Conservation (phyloP, 805 yeast genomes). For the Kluyveromyces aestuarii region DNA sequence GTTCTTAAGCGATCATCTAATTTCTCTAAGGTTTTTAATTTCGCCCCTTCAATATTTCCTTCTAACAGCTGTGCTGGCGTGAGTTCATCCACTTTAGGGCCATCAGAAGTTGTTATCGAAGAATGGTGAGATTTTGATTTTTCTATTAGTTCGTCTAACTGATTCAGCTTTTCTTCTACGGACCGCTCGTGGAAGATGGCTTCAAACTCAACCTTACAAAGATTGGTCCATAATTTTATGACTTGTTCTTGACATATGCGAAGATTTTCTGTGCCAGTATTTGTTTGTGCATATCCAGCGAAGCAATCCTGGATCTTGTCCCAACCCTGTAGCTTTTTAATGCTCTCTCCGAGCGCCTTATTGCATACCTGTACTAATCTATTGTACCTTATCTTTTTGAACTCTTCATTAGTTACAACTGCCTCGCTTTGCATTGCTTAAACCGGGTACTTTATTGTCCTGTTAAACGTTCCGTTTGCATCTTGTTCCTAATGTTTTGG, state of each 20-base stretch:
- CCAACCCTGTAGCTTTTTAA: constrained; percentile 36
- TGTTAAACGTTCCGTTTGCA: too few species aligned
- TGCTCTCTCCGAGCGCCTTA: constrained; percentile 46
- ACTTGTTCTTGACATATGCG: constrained; percentile 45
- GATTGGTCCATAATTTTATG: constrained; percentile 40
- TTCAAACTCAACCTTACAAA: constrained; percentile 44
- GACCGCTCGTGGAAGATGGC: constrained; percentile 41
- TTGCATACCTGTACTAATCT: constrained; percentile 42
- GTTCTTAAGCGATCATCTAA: constrained; percentile 15
- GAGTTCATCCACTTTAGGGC: constrained; percentile 14
- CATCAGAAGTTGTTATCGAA: constrained; percentile 1
- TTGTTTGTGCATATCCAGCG: constrained; percentile 40
- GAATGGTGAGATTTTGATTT: constrained; percentile 25
- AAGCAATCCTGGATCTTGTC: constrained; percentile 47
- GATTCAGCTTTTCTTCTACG: constrained; percentile 29
- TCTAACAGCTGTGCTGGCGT: constrained; percentile 18
- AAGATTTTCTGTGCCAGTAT: constrained; percentile 38
- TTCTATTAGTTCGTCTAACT: constrained; percentile 31
- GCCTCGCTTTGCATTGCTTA: background rate
- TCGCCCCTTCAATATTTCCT: constrained; percentile 18
- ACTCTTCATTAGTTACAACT: background rate
- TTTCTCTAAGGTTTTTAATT: constrained; percentile 14
- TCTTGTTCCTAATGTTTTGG: background rate
- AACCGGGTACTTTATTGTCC: too few species aligned
- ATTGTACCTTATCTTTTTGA: constrained; percentile 34